Conservation (phyloP, 352 stramenopile genomes). For the Globisporangium radiosum region DNA sequence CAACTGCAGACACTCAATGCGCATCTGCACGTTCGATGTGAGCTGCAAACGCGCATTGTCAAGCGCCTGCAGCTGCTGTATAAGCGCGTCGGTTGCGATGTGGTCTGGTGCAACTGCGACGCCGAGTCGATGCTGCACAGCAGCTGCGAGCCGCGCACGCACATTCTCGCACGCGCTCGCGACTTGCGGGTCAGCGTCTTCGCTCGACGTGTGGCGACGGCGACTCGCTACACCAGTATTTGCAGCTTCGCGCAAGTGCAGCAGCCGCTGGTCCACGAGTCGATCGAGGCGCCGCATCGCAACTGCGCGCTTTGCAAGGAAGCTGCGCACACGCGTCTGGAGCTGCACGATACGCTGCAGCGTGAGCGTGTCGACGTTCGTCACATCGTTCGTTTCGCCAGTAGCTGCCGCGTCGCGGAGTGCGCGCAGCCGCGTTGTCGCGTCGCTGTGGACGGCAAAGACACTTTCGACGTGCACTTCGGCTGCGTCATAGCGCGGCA, state of each 20-base stretch:
- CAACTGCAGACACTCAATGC: constrained; percentile 34
- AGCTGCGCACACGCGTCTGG: constrained; percentile 37
- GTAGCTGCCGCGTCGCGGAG: constrained; percentile 25
- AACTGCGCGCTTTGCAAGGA: constrained; percentile 32
- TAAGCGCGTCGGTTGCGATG: constrained; percentile 21
- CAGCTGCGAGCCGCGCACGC: constrained; percentile 11
- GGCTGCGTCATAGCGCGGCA: constrained; percentile 21
- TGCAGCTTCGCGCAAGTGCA: constrained; percentile 17
- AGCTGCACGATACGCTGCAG: constrained; percentile 24
- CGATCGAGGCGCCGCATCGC: constrained; percentile 43
- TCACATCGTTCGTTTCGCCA: not conserved
- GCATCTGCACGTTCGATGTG: constrained; percentile 21
- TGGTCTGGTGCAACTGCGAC: not conserved
- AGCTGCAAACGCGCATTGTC: constrained; percentile 20
- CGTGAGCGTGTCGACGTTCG: not conserved
- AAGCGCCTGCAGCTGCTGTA: constrained; percentile 20
- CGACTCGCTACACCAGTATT: too few species aligned
- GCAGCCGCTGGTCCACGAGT: constrained; percentile 37
- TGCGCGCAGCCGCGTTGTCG: constrained; percentile 20
- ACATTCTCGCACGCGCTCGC: constrained; percentile 10
- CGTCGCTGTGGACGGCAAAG: constrained; percentile 25
- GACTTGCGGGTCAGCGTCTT: constrained; percentile 10
- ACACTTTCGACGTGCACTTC: constrained; percentile 27
- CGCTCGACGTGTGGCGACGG: not conserved
- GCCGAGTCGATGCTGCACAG: constrained; percentile 16